phyloP scores from a whole-genome alignment of 73 alveolate species.

The Tetrahymena thermophila region DNA sequence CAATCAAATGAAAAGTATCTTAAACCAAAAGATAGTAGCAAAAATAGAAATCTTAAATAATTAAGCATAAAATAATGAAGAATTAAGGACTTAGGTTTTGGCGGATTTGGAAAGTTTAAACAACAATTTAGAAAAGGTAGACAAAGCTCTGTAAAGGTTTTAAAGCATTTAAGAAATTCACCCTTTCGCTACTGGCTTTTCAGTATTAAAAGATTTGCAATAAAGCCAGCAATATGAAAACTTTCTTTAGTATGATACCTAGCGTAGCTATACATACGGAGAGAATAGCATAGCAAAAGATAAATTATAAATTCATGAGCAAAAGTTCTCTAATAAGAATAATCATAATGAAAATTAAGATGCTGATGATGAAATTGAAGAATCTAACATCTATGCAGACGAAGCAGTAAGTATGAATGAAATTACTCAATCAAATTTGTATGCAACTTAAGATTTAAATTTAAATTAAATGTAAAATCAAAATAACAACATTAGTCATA shows the following conservation, averaged over 20 bases:
- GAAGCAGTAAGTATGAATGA: background rate
- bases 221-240: background rate
- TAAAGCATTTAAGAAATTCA: background rate
- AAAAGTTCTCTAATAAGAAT: background rate
- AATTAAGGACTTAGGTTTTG: background rate
- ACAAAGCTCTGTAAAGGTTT: background rate
- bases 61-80: background rate
- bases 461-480: background rate
- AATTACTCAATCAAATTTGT: background rate
- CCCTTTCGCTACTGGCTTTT: background rate
- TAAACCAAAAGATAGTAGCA: background rate
- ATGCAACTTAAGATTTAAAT: background rate
- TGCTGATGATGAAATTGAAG: slow-evolving; percentile 1
- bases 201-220: background rate
- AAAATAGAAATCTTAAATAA: background rate
- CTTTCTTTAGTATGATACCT: background rate
- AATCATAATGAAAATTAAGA: background rate
- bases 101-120: background rate
- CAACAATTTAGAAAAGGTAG: background rate
- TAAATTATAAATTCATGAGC: background rate
- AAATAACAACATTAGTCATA: background rate
- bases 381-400: background rate
- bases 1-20: background rate
- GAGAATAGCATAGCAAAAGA: background rate
- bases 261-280: background rate